A percentile compares a stretch with the other conserved stretches of the same genome.
phyloP scores from a whole-genome alignment of 352 stramenopile species.

The Globisporangium recalcitrans region DNA sequence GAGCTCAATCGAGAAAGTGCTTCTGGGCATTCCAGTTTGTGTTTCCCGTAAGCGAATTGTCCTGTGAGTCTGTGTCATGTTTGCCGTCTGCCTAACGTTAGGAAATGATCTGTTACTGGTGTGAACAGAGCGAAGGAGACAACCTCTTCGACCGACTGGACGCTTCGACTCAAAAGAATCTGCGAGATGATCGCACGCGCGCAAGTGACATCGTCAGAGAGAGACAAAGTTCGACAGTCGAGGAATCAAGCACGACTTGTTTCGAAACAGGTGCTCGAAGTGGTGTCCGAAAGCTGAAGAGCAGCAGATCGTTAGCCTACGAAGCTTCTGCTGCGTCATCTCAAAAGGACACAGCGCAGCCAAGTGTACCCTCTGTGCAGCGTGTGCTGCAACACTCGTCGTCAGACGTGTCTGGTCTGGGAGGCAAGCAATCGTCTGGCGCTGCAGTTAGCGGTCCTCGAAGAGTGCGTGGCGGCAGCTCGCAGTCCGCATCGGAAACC shows the following conservation, averaged over 20 bases:
- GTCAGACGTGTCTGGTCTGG: neutral
- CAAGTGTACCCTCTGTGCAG: conserved; percentile 13
- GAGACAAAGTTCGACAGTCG: neutral
- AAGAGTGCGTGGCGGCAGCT: conserved; percentile 19
- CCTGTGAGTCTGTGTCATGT: neutral
- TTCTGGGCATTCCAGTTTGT: conserved; percentile 73
- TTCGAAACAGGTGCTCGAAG: conserved; percentile 1
- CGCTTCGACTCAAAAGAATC: conserved; percentile 58
- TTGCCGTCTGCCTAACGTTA: neutral
- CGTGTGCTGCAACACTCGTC: conserved; percentile 18
- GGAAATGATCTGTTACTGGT: neutral
- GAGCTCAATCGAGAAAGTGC: conserved; percentile 67
- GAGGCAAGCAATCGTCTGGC: neutral
- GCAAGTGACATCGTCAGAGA: conserved; percentile 9
- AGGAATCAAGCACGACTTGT: neutral
- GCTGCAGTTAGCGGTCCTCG: conserved; percentile 18
- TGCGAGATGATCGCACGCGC: conserved; percentile 39
- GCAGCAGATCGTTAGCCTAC: conserved; percentile 12
- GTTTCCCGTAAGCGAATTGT: conserved; percentile 37
- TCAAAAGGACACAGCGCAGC: neutral
- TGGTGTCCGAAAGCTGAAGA: conserved; percentile 11
- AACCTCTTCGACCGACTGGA: conserved; percentile 52
- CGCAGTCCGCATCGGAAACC: conserved; percentile 5
- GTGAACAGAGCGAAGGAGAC: conserved; percentile 40
- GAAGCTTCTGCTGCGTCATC: neutral